These are phyloP conservation scores for Spirogloea muscicola DNA, from an alignment of 139 green algal species.

Conservation along the genomic window DNA sequence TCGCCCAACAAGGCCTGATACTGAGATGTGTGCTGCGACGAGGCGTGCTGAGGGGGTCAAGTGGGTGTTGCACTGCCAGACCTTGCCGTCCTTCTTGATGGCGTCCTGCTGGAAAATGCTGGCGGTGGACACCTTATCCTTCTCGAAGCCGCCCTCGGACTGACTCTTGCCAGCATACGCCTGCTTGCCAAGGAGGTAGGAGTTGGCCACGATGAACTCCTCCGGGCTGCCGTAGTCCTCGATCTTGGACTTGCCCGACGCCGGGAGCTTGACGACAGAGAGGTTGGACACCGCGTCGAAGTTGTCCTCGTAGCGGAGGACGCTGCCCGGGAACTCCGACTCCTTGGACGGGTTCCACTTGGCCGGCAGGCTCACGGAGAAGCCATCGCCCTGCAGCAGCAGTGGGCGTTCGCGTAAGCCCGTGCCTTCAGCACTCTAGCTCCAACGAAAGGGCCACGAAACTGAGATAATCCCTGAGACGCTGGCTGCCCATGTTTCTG, in stretches of 20 bases:
- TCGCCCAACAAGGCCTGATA: too few relatives aligned
- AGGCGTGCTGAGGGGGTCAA: constrained; percentile 70
- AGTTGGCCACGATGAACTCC: constrained; percentile 71
- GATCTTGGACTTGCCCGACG: constrained; percentile 69
- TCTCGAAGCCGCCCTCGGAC: constrained; percentile 84
- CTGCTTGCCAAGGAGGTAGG: constrained; percentile 22
- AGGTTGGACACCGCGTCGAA: constrained; percentile 82
- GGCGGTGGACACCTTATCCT: constrained; percentile 72
- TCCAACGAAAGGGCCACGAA: too few relatives aligned
- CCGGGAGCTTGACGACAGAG: constrained; percentile 57
- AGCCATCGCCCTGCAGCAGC: constrained; percentile 75
- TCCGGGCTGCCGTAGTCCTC: constrained; percentile 74
- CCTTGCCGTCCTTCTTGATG: constrained; percentile 91
- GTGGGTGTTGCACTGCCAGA: constrained; percentile 87
- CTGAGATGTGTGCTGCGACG: too few relatives aligned
- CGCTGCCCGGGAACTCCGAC: constrained; percentile 66
- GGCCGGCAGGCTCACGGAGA: constrained; percentile 78
- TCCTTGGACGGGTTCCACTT: constrained; percentile 95
- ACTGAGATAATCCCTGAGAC: too few relatives aligned
- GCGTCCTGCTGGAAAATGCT: constrained; percentile 74
- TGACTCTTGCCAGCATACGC: constrained; percentile 60
- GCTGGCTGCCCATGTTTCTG: too few relatives aligned
- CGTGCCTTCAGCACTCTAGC: too few relatives aligned
- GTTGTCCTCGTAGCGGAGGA: constrained; percentile 81
- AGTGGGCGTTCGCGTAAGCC: too few relatives aligned